Evolutionary conservation across 2,329 filamentous ascomycete species (phyloP).

Genomic region (Penicillium sp.): DNA sequence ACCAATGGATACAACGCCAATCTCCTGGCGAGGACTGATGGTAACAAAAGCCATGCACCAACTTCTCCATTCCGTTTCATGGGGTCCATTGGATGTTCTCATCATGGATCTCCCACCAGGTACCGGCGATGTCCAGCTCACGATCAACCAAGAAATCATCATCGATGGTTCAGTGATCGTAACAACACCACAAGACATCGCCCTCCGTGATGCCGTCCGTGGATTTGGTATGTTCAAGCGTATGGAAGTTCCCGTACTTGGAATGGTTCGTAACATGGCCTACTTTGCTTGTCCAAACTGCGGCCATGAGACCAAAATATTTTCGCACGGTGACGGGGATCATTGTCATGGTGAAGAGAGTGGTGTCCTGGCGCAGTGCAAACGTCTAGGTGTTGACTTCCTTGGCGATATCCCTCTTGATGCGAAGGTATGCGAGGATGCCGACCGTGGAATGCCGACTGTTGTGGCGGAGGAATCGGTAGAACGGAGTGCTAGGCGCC

Average conservation of each 20-base stretch:
- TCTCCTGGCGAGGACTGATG: conserved; percentile 96
- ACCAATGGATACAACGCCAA: conserved; percentile 61
- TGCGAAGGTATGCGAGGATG: conserved; percentile 81
- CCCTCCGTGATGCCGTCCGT: conserved; percentile 86
- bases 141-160: conserved; percentile 93
- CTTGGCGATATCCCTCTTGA: conserved; percentile 89
- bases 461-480: conserved; percentile 76
- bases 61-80: conserved; percentile 90
- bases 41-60: conserved; percentile 97
- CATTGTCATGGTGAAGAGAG: conserved; percentile 48
- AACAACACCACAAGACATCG: conserved; percentile 90
- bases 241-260: conserved; percentile 73
- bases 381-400: conserved; percentile 72
- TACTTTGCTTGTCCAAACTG: conserved; percentile 81
- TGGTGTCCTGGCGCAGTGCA: conserved; percentile 68
- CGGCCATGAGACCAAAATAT: conserved; percentile 71
- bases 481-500: conserved; percentile 64
- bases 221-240: conserved; percentile 92
- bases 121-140: conserved; percentile 93
- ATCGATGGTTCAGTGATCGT: conserved; percentile 83
- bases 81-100: conserved; percentile 84
- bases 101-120: conserved; percentile 91
- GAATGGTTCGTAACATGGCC: conserved; percentile 91
- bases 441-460: conserved; percentile 83
- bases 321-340: conserved; percentile 52